These are phyloP conservation scores for Leccinum disarticulatum DNA, from an alignment of 768 basidiomycete species.

Conservation along the genomic window DNA sequence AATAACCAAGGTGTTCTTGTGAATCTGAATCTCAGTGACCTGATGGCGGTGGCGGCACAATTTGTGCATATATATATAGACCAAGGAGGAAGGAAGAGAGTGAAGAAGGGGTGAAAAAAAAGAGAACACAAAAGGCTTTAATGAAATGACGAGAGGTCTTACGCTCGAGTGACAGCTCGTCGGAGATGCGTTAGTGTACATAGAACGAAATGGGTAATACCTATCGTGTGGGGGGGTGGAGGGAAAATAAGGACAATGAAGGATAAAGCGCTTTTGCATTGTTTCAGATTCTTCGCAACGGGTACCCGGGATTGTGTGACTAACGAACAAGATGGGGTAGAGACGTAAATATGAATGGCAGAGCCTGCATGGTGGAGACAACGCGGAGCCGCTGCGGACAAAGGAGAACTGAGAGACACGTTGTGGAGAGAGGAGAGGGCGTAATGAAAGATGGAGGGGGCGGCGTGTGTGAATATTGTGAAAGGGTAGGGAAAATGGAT, in stretches of 20 bases:
- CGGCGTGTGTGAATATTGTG: constrained; percentile 3
- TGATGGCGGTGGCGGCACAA: background rate
- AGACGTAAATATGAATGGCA: constrained; percentile 22
- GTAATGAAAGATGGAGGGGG: constrained; percentile 15
- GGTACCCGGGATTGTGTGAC: constrained; percentile 13
- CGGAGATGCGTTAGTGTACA: background rate
- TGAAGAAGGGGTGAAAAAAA: background rate
- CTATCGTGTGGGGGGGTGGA: constrained; percentile 1
- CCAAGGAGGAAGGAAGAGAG: background rate
- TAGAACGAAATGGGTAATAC: background rate
- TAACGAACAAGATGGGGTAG: constrained; percentile 5
- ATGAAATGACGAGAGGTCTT: constrained; percentile 10
- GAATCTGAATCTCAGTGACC: background rate
- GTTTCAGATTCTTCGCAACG: constrained; percentile 2
- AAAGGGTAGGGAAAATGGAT: constrained; percentile 4
- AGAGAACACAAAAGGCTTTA: background rate
- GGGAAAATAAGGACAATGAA: constrained; percentile 3
- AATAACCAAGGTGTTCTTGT: background rate
- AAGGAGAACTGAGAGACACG: constrained; percentile 18
- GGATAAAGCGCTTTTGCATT: constrained; percentile 2
- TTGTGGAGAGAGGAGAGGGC: constrained; percentile 8
- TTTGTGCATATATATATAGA: background rate
- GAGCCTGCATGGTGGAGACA: constrained; percentile 14
- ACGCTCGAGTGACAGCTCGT: background rate
- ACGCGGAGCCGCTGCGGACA: constrained; percentile 5